Conservation (phyloP, 768 basidiomycete genomes). For the Exidia glandulosa region DNA sequence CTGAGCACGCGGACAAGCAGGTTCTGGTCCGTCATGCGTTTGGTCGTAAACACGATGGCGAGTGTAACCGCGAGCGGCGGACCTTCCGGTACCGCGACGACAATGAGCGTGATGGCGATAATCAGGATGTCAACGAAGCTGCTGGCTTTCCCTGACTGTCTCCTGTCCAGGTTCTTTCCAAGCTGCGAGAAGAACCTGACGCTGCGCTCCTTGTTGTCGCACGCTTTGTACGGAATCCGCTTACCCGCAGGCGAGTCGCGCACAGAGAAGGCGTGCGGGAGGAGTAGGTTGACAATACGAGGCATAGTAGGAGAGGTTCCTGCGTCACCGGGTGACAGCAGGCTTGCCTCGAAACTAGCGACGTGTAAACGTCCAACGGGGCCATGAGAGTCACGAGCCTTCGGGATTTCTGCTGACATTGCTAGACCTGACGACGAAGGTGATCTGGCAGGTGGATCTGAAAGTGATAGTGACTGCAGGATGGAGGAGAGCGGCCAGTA, state of each 20-base stretch:
- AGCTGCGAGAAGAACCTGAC: slow-evolving; percentile 93
- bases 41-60: slow-evolving; percentile 93
- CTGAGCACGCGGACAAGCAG: slow-evolving; percentile 90
- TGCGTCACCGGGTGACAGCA: no score
- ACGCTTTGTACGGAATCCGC: slow-evolving; percentile 71
- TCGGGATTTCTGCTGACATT: no score
- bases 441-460: no score
- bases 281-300: no score
- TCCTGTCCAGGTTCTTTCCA: slow-evolving; percentile 48
- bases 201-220: slow-evolving; percentile 27
- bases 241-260: slow-evolving; percentile 94
- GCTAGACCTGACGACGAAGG: no score
- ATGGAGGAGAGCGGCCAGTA: no score
- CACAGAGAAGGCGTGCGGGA: no score
- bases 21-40: slow-evolving; percentile 94
- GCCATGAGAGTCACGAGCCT: no score
- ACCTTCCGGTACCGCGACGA: slow-evolving; percentile 84
- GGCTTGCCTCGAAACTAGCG: no score
- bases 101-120: slow-evolving; percentile 85
- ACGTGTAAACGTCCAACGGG: no score
- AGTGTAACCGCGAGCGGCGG: slow-evolving; percentile 86
- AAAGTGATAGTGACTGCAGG: no score
- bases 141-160: slow-evolving; percentile 73
- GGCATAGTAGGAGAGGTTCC: no score
- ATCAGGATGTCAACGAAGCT: slow-evolving; percentile 89